phyloP scores from a whole-genome alignment of 345 rosid species.

The Punica granatum region DNA sequence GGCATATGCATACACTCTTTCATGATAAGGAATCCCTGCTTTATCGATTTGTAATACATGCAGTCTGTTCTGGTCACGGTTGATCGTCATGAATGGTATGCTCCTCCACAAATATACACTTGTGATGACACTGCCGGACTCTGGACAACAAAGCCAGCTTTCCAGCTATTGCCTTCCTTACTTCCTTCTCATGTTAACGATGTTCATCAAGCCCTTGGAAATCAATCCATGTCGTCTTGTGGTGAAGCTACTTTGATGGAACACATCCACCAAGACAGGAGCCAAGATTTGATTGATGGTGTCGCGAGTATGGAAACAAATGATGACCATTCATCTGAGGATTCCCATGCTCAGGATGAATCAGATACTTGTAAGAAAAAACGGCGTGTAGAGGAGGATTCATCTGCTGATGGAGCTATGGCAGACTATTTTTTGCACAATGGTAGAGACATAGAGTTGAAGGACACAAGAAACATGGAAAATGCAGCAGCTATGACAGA shows the following conservation, averaged over 20 bases:
- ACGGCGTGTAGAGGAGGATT: constrained; percentile 50
- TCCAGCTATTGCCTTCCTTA: constrained; percentile 24
- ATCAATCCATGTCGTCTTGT: constrained; percentile 18
- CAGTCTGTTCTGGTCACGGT: constrained; percentile 83
- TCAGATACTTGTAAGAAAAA: constrained; percentile 50
- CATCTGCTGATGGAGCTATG: constrained; percentile 33
- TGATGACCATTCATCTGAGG: constrained; percentile 39
- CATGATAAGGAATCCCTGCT: too few species aligned
- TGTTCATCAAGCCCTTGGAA: constrained; percentile 19
- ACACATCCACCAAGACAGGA: constrained; percentile 34
- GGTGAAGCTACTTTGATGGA: constrained; percentile 38
- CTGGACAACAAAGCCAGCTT: constrained; percentile 71
- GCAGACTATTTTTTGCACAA: constrained; percentile 36
- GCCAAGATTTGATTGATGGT: constrained; percentile 42
- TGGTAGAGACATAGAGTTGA: constrained; percentile 38
- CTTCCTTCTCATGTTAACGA: constrained; percentile 28
- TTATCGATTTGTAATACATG: constrained; percentile 17
- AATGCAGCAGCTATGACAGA: constrained; percentile 32
- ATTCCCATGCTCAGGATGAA: constrained; percentile 33
- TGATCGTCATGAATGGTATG: constrained; percentile 97
- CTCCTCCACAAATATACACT: constrained; percentile 78
- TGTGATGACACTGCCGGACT: constrained; percentile 86
- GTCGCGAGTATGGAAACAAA: constrained; percentile 44
- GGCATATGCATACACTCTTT: not conserved
- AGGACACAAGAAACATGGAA: constrained; percentile 36